Conservation (phyloP, 495 filamentous ascomycete species). For the Hypoxylon intermedium region DNA sequence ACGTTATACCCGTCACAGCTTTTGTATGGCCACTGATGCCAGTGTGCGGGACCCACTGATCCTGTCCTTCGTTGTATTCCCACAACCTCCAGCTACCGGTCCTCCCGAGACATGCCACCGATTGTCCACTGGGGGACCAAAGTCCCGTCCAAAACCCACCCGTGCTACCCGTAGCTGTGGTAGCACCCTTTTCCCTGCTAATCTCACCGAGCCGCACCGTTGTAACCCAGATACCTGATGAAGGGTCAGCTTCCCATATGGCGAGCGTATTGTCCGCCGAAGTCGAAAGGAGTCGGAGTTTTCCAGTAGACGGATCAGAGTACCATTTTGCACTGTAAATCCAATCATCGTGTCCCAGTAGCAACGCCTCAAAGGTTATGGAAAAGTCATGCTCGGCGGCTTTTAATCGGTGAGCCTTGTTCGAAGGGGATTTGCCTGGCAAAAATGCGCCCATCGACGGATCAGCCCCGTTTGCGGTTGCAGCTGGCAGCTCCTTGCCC, state of each 20-base stretch:
- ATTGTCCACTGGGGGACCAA: conserved; percentile 81
- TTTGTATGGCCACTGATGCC: conserved; percentile 86
- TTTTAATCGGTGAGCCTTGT: conserved; percentile 79
- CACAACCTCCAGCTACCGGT: conserved; percentile 94
- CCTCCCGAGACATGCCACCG: conserved; percentile 80
- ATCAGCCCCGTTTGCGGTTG: conserved; percentile 50
- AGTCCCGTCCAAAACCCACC: conserved; percentile 96
- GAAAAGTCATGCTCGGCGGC: conserved; percentile 66
- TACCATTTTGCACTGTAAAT: conserved; percentile 87
- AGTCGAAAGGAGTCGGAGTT: conserved; percentile 80
- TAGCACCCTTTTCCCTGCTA: conserved; percentile 89
- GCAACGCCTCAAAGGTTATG: conserved; percentile 90
- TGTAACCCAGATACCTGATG: conserved; percentile 89
- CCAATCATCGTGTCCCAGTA: conserved; percentile 98
- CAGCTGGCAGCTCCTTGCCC: conserved; percentile 66
- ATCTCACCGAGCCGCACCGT: conserved; percentile 87
- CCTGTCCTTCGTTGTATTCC: conserved; percentile 54
- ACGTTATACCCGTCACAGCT: conserved; percentile 78
- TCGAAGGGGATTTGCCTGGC: conserved; percentile 73
- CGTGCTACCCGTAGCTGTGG: conserved; percentile 91
- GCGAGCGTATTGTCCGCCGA: conserved; percentile 95
- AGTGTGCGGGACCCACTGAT: conserved; percentile 77
- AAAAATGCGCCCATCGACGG: conserved; percentile 58
- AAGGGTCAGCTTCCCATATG: conserved; percentile 84
- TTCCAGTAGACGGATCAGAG: conserved; percentile 42